Percentiles rank a stretch among this genome's conserved stretches.
Evolutionary conservation across 371 early-diverging fungal genomes (phyloP).

Genomic region (Mortierella sp.): DNA sequence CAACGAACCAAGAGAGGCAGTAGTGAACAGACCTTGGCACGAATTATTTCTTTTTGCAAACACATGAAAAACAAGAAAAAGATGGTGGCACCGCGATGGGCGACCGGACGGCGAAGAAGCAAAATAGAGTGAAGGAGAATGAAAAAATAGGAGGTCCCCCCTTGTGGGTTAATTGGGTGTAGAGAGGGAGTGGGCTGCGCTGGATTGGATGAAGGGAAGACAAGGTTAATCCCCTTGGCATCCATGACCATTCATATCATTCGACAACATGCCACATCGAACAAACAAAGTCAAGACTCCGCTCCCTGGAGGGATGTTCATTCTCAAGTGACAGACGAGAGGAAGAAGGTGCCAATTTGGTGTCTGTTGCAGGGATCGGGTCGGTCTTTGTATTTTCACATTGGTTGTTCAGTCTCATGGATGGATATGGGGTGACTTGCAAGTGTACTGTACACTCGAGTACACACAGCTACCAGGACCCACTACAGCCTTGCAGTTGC

Average conservation of each 20-base stretch:
- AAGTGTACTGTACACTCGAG: not conserved
- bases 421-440: not conserved
- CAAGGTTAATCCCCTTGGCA: not conserved
- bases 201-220: not conserved
- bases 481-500: not conserved
- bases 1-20: no score
- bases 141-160: not conserved
- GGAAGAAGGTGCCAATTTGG: not conserved
- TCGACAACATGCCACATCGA: not conserved
- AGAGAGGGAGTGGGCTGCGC: not conserved
- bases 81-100: not conserved
- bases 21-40: no score
- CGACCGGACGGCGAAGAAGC: no score
- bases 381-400: not conserved
- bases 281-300: constrained; percentile 4
- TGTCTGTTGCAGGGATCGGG: constrained; percentile 3
- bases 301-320: not conserved
- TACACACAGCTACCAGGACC: no score
- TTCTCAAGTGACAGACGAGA: not conserved
- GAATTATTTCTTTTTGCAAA: not conserved
- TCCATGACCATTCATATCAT: not conserved
- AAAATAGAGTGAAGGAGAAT: not conserved
- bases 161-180: not conserved
- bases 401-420: not conserved
- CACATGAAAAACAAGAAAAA: not conserved